phyloP scores from a whole-genome alignment of 257 asterid species.

The Scutellaria barbata region DNA sequence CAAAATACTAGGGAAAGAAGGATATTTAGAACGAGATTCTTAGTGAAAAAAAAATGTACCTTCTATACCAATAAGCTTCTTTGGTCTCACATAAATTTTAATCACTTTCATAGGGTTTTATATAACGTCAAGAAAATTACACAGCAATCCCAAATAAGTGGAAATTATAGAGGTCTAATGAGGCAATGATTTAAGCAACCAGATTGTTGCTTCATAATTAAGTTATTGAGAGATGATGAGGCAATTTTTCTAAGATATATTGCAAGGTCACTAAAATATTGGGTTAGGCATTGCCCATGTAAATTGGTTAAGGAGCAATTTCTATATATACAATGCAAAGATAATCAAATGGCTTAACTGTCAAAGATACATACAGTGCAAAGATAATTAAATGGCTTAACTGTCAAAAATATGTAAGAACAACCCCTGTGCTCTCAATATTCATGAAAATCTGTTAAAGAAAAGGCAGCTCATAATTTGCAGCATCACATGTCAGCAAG shows the following conservation, averaged over 20 bases:
- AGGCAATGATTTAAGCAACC: conserved; percentile 10
- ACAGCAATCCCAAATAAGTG: not conserved
- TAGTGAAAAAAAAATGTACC: not conserved
- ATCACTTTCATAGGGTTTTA: not conserved
- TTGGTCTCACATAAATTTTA: not conserved
- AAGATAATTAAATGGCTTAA: conserved; percentile 1
- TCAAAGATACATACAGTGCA: not conserved
- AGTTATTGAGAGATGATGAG: not conserved
- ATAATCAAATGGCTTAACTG: conserved; percentile 1
- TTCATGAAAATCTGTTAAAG: conserved; percentile 9
- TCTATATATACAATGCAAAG: not conserved
- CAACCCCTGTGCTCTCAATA: not conserved
- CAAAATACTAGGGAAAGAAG: conserved; percentile 6
- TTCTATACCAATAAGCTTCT: conserved; percentile 6
- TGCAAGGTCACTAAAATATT: conserved; percentile 7
- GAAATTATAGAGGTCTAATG: not conserved
- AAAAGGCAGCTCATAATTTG: conserved; percentile 17
- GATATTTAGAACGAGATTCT: not conserved
- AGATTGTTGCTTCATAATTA: not conserved
- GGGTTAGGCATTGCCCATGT: conserved; percentile 7
- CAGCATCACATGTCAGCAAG: conserved; percentile 28
- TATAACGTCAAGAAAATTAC: not conserved
- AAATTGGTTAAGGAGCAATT: not conserved
- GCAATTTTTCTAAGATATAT: not conserved
- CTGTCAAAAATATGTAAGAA: not conserved